Evolutionary conservation across 306 rosid species (phyloP).

Genomic region (peach (Prunus persica)): DNA sequence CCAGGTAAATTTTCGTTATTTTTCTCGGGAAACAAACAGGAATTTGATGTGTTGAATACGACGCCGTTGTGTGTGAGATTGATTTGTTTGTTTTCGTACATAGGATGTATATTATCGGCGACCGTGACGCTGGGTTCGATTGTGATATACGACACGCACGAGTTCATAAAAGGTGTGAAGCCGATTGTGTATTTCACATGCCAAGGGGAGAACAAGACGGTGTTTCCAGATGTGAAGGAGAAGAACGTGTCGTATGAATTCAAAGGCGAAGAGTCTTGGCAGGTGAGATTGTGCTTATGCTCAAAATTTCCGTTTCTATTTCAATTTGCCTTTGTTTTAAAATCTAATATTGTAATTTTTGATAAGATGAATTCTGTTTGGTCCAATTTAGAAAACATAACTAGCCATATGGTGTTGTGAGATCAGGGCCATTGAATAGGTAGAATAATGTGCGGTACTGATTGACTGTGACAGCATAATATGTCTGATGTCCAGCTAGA

Average conservation of each 20-base stretch:
- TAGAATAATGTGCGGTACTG: neutral
- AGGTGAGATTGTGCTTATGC: slow-evolving; percentile 39
- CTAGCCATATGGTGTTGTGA: neutral
- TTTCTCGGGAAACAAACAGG: slow-evolving; percentile 1
- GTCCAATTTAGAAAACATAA: neutral
- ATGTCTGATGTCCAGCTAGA: neutral
- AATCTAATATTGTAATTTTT: neutral
- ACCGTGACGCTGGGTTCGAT: slow-evolving; percentile 61
- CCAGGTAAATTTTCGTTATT: slow-evolving; percentile 39
- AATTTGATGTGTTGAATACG: neutral
- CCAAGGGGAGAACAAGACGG: slow-evolving; percentile 54
- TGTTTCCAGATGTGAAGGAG: slow-evolving; percentile 63
- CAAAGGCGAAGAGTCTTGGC: slow-evolving; percentile 90
- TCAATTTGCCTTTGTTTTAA: neutral
- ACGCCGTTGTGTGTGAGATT: neutral
- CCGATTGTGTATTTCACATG: slow-evolving; percentile 74
- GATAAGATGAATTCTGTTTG: no score
- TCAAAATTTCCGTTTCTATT: neutral
- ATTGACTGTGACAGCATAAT: neutral
- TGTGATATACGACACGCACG: slow-evolving; percentile 60
- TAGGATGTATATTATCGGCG: slow-evolving; percentile 54
- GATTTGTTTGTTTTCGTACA: neutral
- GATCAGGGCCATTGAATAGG: neutral
- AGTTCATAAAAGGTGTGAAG: slow-evolving; percentile 42
- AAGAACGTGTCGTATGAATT: slow-evolving; percentile 46